Base-by-base conservation (phyloP, 2,329 filamentous ascomycete genomes). In the Leptodontidium sp. region DNA sequence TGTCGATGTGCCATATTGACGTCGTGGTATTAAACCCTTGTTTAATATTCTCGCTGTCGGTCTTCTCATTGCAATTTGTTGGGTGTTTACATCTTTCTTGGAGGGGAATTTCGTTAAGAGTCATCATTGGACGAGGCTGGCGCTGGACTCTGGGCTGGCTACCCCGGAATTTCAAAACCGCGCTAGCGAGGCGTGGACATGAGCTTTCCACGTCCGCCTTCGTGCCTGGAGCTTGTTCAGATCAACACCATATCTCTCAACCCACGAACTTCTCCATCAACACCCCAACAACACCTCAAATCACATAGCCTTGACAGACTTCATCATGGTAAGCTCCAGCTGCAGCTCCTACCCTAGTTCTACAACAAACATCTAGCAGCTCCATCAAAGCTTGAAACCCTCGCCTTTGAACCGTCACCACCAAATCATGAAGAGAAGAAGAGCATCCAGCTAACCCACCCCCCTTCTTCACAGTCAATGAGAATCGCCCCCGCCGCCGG, bases 401-500 rank as follows among this genome's bases (percentile, higher is more conserved):
- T 58, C 32, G 2, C 55, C 4, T 14, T 40, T 5, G n/a, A 11
- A 53, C 35, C 21, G 21, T 29, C 50, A 14, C 58, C 15, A 38
- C 17, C 40, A 65, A 53, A 29, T 40, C n/a, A 40, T 21, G 55
- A 21, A 59, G 40, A 40, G 35, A 58, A 35, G 35, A 26, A 17
- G 35, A 26, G 7, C n/a, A 29, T 59, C 8, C 21, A 43, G 61
- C 61, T 62, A 66, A 65, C 58, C 14, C 49, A 24, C 38, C 32
- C 29, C 29, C 64, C 49, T 53, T 64, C 68, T 47, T 61, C 65
- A 58, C 81, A 97, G 93, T 91, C 93, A 78, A 92, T 98, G 87
- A 93, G 94, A 83, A 92, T 99, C 83, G 89, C 93, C 75, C 96
- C 96, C 79, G 80, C 89, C 70, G 81, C 89, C 76, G 79, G 84